These are phyloP conservation scores for Hypoxylon subgilvum DNA, from an alignment of 495 filamentous ascomycete genomes.

Conservation along the genomic window DNA sequence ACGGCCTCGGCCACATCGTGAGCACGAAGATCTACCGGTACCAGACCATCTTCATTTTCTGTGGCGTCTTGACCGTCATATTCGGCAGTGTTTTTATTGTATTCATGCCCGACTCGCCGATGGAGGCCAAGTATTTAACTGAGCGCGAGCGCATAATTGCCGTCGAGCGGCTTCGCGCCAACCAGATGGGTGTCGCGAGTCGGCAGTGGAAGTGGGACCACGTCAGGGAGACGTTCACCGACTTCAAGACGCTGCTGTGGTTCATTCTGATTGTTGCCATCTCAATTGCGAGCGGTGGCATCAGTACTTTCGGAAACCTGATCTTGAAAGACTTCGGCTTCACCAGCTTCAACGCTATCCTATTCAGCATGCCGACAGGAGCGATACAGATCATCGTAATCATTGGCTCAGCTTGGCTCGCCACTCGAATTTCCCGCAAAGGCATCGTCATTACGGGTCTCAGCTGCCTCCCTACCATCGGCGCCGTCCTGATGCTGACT, in stretches of 20 bases:
- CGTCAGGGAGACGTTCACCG: slow-evolving; percentile 64
- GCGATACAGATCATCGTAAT: slow-evolving; percentile 55
- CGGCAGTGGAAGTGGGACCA: slow-evolving; percentile 53
- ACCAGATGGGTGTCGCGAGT: slow-evolving; percentile 55
- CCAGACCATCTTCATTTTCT: slow-evolving; percentile 67
- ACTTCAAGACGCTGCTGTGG: slow-evolving; percentile 73
- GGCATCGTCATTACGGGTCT: slow-evolving; percentile 62
- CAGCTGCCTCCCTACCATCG: slow-evolving; percentile 62
- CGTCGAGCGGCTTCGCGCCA: slow-evolving; percentile 59
- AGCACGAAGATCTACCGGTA: slow-evolving; percentile 60
- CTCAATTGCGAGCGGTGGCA: slow-evolving; percentile 57
- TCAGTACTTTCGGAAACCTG: slow-evolving; percentile 68
- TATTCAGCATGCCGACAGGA: slow-evolving; percentile 71
- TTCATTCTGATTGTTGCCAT: slow-evolving; percentile 62
- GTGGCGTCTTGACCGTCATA: slow-evolving; percentile 52
- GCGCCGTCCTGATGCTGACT: slow-evolving; percentile 59
- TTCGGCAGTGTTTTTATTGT: slow-evolving; percentile 46
- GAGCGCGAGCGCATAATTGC: slow-evolving; percentile 66
- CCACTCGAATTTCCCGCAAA: slow-evolving; percentile 59
- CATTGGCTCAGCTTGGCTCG: slow-evolving; percentile 53
- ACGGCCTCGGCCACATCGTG: slow-evolving; percentile 65
- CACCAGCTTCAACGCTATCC: slow-evolving; percentile 63
- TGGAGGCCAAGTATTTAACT: slow-evolving; percentile 63
- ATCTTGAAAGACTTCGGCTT: slow-evolving; percentile 68
- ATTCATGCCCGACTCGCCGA: slow-evolving; percentile 66